Evolutionary conservation across 345 rosid genomes (phyloP), one percentile per base, ranked within the genome.

Genomic region (Jatropha curcas): DNA sequence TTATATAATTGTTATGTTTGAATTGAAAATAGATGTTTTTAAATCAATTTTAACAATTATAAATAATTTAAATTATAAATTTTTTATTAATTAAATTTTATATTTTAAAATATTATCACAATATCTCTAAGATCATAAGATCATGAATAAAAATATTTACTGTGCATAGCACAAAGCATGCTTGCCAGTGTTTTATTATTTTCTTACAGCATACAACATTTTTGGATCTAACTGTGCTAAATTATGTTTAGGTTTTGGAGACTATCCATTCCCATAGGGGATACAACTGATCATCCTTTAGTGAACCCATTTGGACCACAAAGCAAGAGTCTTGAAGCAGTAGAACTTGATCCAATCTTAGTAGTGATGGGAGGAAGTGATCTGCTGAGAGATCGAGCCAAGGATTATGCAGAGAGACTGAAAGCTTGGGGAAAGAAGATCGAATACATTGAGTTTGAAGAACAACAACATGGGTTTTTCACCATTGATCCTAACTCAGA

Each of bases 291-390:
- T 76, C 85, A 85, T 63, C 91, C 89, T 1, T 34, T 84, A 5
- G 79, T 89, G 77, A 89, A 89, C 75, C 93, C 93, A 58, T 87
- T 84, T 41, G 89, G 88, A 17, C 86, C 87, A 14, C 8, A 33
- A 0, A 87, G 91, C 77, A 37, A 8, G 16, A 76, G 63, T 65
- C 85, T 85, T 1, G 80, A 82, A 64, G 41, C 50, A 0, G 45
- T 77, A 39, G 46, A 67, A 9, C 79, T 87, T 25, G 91, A 83
- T 67, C 89, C 89, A 1, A 78, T 86, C 27, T 71, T 89, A 8
- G 87, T 84, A 2, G 86, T 87, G 25, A 82, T 35, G 7, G 93
- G 89, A 3, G 85, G 87, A 27, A 76, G 83, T 43, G 91, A 87
- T 71, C 77, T 89, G 45, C 76, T 89, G 59, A 86, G 76, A 75